Conservation (phyloP, 169 alveolate species). For the Plasmodium coatneyi region DNA sequence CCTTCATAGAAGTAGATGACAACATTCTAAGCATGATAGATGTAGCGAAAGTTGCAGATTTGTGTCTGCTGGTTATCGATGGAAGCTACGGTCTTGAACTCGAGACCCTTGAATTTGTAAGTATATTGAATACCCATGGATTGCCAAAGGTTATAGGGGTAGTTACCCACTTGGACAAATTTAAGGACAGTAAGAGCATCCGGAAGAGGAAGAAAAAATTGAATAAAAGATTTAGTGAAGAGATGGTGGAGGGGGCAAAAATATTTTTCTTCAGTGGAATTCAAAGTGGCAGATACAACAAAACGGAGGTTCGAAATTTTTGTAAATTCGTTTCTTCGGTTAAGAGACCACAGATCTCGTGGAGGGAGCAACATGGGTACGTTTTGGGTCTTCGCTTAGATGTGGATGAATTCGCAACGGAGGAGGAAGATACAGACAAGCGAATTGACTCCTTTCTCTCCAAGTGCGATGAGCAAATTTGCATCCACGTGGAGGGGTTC, state of each 20-base stretch:
- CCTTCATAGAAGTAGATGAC: conserved; percentile 96
- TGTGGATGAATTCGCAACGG: conserved; percentile 64
- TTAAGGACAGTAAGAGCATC: conserved; percentile 92
- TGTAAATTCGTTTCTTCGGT: conserved; percentile 96
- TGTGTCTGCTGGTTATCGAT: conserved; percentile 96
- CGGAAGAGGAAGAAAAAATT: conserved; percentile 95
- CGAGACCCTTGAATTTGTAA: conserved; percentile 99
- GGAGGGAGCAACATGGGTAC: conserved; percentile 98
- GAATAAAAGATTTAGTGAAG: conserved; percentile 97
- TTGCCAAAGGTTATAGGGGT: conserved; percentile 96
- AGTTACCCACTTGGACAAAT: conserved; percentile 97
- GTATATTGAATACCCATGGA: conserved; percentile 94
- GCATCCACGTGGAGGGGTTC: conserved; percentile 95
- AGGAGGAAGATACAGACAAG: background rate
- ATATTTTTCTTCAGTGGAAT: conserved; percentile 96
- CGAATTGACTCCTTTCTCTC: conserved; percentile 14
- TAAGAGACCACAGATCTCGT: conserved; percentile 91
- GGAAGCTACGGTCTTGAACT: conserved; percentile 97
- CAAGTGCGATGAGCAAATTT: conserved; percentile 76
- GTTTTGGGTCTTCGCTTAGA: conserved; percentile 95
- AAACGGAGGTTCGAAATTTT: conserved; percentile 94
- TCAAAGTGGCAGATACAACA: conserved; percentile 93
- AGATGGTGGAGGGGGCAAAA: conserved; percentile 98
- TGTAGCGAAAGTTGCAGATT: conserved; percentile 97
- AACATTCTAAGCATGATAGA: conserved; percentile 97